Base-by-base conservation (phyloP, 345 rosid genomes). In the Populus tremula region DNA sequence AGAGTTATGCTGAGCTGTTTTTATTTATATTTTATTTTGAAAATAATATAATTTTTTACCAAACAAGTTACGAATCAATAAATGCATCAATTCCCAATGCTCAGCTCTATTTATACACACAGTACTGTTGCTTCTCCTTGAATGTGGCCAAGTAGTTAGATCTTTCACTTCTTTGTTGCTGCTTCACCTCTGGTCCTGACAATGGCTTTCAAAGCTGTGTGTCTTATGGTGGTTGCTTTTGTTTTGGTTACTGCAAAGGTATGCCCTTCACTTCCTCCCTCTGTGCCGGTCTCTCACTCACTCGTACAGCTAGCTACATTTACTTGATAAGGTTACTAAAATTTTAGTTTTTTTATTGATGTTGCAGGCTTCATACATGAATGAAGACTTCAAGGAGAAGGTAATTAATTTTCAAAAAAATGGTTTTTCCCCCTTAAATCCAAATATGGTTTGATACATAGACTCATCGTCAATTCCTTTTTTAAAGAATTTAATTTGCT, bases 191-290 rank as follows among this genome's bases (percentile, higher is more conserved):
- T 2, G 43, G 23, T 11, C 35, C 54, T 39, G 25, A n/a, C 79
- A 36, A 89, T 89, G 92, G 84, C 82, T 75, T 53, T 69, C 84
- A 86, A 73, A 78, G 43, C 80, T 54, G 20, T 73, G 43, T 54
- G 71, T 8, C 76, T 85, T 63, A 76, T 82, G 47, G 27, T 86
- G 71, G 79, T 82, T 69, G 72, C 85, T 78, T 63, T 84, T 54
- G 81, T 87, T 47, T 20, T 82, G 17, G 75, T 78, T 29, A 5
- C 87, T 36, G 7, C 88, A 21, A 71, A 74, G 73, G 91, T 88
- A 78, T 72, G 66, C 16, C 38, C 76, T 59, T 1, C 69, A 59
- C 67, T 76, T 66, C 39, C 54, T n/a, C 21, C 43, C 56, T 36
- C 23, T 27, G 41, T 69, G 4, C 47, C 39, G 45, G 54, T 31